Evolutionary conservation across 2,329 filamentous ascomycete genomes (phyloP).

Genomic region (Aspergillus latus): DNA sequence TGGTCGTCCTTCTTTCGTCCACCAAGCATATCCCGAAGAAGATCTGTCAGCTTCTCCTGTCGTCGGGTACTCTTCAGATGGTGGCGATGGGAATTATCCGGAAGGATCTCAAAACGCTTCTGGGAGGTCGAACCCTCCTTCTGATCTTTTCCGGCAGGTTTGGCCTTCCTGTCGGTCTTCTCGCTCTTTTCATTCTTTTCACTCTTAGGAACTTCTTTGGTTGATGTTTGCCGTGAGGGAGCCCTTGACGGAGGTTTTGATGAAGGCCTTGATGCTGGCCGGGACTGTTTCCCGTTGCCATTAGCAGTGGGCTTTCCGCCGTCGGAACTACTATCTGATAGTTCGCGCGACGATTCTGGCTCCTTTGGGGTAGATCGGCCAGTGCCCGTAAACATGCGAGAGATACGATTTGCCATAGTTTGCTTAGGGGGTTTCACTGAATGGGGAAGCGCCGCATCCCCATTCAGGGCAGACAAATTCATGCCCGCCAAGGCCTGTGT

Average conservation of each 20-base stretch:
- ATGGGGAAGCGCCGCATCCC: constrained; percentile 33
- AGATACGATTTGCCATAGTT: constrained; percentile 47
- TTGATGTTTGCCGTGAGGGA: constrained; percentile 37
- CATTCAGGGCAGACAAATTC: constrained; percentile 40
- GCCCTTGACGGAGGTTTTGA: constrained; percentile 34
- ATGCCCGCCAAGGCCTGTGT: constrained; percentile 46
- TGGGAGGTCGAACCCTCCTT: constrained; percentile 35
- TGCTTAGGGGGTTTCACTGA: constrained; percentile 37
- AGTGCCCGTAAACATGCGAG: constrained; percentile 49
- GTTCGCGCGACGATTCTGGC: constrained; percentile 33
- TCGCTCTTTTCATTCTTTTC: neutral
- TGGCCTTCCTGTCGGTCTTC: constrained; percentile 28
- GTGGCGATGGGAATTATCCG: constrained; percentile 77
- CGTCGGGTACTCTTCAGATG: constrained; percentile 84
- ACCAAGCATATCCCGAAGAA: constrained; percentile 79
- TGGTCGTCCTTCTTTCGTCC: constrained; percentile 73
- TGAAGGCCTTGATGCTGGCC: constrained; percentile 22
- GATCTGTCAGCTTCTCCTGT: constrained; percentile 91
- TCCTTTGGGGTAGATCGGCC: constrained; percentile 38
- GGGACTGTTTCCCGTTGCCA: constrained; percentile 31
- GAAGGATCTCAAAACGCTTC: constrained; percentile 58
- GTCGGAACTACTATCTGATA: constrained; percentile 41
- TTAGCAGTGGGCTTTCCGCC: constrained; percentile 34
- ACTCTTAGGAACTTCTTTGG: constrained; percentile 27
- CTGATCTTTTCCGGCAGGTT: constrained; percentile 32